A percentile compares a stretch with the other conserved stretches of the same genome.
These are phyloP conservation scores for Petasospora rhodanensis DNA, from an alignment of 1,139 yeast species.

Conservation along the genomic window DNA sequence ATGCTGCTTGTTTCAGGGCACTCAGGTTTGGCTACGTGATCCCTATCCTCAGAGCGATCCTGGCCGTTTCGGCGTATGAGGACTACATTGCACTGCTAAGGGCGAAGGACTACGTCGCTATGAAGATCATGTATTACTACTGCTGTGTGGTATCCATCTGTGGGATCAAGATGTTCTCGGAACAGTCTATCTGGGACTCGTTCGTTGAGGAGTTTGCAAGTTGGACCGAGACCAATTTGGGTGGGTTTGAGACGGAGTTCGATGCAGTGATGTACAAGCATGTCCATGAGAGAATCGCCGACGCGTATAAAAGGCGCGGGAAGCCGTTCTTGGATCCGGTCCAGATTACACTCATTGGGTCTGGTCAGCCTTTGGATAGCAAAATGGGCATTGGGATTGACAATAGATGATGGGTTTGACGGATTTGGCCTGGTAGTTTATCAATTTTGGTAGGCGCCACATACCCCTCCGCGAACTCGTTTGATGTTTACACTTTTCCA, in stretches of 20 bases:
- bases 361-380: constrained; percentile 9
- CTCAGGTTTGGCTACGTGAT: constrained; percentile 16
- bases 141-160: constrained; percentile 20
- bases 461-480: too few relatives aligned
- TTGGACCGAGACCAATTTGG: constrained; percentile 7
- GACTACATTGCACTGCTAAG: constrained; percentile 13
- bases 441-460: too few relatives aligned
- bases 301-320: constrained; percentile 7
- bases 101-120: constrained; percentile 14
- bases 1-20: constrained; percentile 17
- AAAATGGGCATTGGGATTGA: not conserved
- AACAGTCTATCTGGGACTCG: constrained; percentile 25
- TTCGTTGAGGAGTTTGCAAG: constrained; percentile 19
- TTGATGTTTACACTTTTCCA: too few relatives aligned
- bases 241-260: constrained; percentile 18
- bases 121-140: constrained; percentile 20
- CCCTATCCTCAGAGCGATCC: constrained; percentile 16
- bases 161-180: constrained; percentile 18
- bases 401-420: too few relatives aligned
- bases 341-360: constrained; percentile 10
- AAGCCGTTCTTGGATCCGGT: constrained; percentile 12
- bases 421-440: too few relatives aligned
- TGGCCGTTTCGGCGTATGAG: constrained; percentile 8
- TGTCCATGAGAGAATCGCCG: constrained; percentile 10
- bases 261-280: constrained; percentile 15